Evolutionary conservation across 192 early-diverging fungal genomes (phyloP), one percentile per base, ranked within the genome.

Genomic region (Phlyctochytrium planicorne): DNA sequence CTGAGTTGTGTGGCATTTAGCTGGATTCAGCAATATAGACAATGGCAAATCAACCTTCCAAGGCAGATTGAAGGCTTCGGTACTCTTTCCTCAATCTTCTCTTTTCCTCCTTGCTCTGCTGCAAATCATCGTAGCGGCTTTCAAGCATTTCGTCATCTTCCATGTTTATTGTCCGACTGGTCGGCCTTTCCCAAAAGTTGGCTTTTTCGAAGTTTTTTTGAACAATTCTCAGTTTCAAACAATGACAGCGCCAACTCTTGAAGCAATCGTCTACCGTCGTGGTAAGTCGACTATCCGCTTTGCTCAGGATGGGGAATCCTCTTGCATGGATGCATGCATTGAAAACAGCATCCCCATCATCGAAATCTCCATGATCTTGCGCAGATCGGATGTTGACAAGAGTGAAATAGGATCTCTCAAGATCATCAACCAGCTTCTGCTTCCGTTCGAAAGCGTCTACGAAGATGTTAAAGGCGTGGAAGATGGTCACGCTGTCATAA

Each of bases 401-500:
- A n/a, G 12, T n/a, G 52, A 31, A 27, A n/a, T 53, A 33, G 83
- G 83, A 27, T 68, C 71, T 32, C 84, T 98, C 40, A 65, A 86
- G 27, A 90, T 98, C 66, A 80, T 98, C 37, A 85, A 98, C 84
- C 97, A 98, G 82, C 87, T 97, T 30, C 82, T 90, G 16, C 84
- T 98, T 30, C 97, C 95, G 30, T 95, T 92, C 72, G 80, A 86
- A 66, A 87, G 87, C 63, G 75, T 89, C 27, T 96, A 91, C 79
- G 86, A 94, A 66, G 68, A 76, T 3, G 84, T 96, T 61, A 14
- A 40, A 3, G 82, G 72, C 27, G 67, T 88, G 34, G 74, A 84
- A 60, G 81, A 89, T 14, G 95, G 93, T 3, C 94, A 97, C 79
- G 77, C 81, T 53, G 91, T 88, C 31, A 98, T 98, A 72, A 88